Percentiles rank a stretch among this genome's conserved stretches.
Evolutionary conservation across 2,329 filamentous ascomycete genomes (phyloP).

Genomic region (Ascomycota sp.): DNA sequence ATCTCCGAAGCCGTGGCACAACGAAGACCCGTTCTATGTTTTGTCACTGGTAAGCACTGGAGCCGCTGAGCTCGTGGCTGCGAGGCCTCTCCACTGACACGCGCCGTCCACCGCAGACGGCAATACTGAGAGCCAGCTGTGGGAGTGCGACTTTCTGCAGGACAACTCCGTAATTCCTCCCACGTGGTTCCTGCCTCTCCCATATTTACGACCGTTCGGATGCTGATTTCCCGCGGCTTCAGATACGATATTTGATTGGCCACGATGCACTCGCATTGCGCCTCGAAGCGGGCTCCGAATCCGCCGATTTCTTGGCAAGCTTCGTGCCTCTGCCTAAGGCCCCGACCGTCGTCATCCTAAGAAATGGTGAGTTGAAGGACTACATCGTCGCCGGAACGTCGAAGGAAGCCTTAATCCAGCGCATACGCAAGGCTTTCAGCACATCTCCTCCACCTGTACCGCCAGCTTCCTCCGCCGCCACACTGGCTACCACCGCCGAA

Average conservation of each 20-base stretch:
- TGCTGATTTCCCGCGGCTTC: slow-evolving; percentile 1
- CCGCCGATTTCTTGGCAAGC: slow-evolving; percentile 62
- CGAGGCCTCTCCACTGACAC: background rate
- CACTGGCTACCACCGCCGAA: slow-evolving; percentile 1
- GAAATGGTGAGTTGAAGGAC: slow-evolving; percentile 58
- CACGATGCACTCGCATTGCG: slow-evolving; percentile 49
- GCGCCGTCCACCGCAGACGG: slow-evolving; percentile 32
- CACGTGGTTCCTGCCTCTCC: background rate
- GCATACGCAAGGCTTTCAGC: slow-evolving; percentile 14
- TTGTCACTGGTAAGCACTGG: slow-evolving; percentile 49
- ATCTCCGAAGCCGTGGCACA: slow-evolving; percentile 57
- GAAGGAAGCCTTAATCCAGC: slow-evolving; percentile 43
- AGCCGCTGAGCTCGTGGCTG: background rate
- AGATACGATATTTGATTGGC: slow-evolving; percentile 36
- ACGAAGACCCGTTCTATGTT: slow-evolving; percentile 63
- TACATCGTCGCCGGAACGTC: slow-evolving; percentile 46
- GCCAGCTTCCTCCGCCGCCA: too few relatives aligned
- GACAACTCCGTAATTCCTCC: slow-evolving; percentile 29
- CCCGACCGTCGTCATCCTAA: slow-evolving; percentile 65
- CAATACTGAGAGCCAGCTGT: slow-evolving; percentile 43
- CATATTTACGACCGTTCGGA: too few relatives aligned
- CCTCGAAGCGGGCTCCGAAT: slow-evolving; percentile 51
- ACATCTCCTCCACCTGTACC: slow-evolving; percentile 4
- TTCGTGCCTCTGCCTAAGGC: slow-evolving; percentile 63
- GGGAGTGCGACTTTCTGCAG: slow-evolving; percentile 50